Conservation (phyloP, 2,329 filamentous ascomycete genomes). For the Colletotrichum plurivorum region DNA sequence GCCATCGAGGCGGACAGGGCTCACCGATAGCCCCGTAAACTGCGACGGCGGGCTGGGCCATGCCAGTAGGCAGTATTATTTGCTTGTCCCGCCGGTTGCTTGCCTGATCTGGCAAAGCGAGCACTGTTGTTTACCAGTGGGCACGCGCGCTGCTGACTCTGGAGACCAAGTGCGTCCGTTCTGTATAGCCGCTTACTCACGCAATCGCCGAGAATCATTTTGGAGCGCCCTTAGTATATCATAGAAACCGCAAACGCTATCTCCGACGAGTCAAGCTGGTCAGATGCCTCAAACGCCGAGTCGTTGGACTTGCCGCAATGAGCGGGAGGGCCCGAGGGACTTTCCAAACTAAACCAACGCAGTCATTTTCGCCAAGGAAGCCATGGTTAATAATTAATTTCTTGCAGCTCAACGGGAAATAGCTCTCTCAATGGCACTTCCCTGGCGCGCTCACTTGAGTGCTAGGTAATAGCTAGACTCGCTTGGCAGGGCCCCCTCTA, state of each 20-base stretch:
- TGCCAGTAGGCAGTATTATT: no score
- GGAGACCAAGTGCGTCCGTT: no score
- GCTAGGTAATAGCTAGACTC: no score
- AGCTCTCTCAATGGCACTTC: background rate
- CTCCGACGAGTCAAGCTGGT: background rate
- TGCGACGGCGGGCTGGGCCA: background rate
- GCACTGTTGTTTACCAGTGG: background rate
- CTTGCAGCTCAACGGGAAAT: background rate
- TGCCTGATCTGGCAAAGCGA: background rate
- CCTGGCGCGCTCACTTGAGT: background rate
- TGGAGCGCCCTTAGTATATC: background rate
- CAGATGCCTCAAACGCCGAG: background rate
- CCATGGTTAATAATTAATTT: background rate
- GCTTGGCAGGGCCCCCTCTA: no score
- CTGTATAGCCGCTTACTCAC: no score
- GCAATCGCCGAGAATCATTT: background rate
- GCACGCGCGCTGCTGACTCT: no score
- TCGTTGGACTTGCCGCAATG: background rate
- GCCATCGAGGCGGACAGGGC: background rate
- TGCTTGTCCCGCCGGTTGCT: background rate
- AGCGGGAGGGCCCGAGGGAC: background rate
- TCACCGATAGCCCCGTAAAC: background rate
- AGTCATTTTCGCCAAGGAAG: background rate
- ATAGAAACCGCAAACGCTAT: background rate
- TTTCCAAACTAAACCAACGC: background rate